A percentile compares a stretch with the other conserved stretches of the same genome.
These are phyloP conservation scores for Parasitella parasitica DNA, from an alignment of 371 early-diverging fungal genomes.

Conservation along the genomic window DNA sequence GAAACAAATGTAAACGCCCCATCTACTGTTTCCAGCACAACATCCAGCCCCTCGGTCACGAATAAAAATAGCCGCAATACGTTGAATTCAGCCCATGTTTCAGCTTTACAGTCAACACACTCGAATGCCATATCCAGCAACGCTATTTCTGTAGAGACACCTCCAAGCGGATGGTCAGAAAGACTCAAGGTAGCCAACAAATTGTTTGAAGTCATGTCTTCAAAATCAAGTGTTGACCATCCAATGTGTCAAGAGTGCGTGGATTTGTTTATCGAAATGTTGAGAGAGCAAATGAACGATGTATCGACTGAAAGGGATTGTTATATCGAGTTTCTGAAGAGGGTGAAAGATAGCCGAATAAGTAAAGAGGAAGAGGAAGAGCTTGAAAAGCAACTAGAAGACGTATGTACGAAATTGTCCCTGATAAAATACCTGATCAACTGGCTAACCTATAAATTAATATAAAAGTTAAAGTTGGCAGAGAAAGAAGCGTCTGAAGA, in stretches of 20 bases:
- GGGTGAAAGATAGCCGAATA: constrained; percentile 54
- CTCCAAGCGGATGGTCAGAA: constrained; percentile 37
- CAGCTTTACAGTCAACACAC: background rate
- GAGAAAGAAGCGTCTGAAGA: constrained; percentile 57
- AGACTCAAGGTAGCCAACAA: constrained; percentile 65
- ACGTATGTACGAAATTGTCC: constrained; percentile 25
- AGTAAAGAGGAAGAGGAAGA: constrained; percentile 50
- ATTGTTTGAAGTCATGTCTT: constrained; percentile 71
- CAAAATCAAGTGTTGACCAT: constrained; percentile 74
- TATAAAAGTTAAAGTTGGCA: constrained; percentile 39
- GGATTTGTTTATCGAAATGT: constrained; percentile 67
- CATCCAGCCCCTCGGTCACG: background rate
- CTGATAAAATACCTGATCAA: background rate
- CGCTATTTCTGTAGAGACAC: constrained; percentile 16
- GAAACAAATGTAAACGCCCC: constrained; percentile 23
- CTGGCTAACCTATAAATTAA: background rate
- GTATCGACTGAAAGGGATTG: constrained; percentile 71
- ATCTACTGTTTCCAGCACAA: background rate
- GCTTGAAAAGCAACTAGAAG: constrained; percentile 48
- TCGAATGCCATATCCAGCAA: background rate
- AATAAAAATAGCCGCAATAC: background rate
- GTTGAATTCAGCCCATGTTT: background rate
- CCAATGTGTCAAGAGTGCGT: constrained; percentile 91
- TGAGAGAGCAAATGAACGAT: constrained; percentile 73
- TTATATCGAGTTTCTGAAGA: constrained; percentile 71